Conservation (phyloP, 2,329 filamentous ascomycete genomes). For the Penicillium sp. region DNA sequence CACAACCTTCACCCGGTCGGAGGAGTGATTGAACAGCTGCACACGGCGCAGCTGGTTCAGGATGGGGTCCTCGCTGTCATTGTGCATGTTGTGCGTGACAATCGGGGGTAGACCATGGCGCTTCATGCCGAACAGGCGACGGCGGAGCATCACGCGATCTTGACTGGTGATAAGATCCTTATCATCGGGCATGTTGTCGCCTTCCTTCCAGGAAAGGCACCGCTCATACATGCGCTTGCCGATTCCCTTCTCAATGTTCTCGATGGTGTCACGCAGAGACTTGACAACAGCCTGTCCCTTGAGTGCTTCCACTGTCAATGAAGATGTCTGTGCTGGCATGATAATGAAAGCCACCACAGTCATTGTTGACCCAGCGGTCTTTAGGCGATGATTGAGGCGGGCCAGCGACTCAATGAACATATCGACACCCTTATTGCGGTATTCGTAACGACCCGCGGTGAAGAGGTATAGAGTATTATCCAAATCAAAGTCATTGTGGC, state of each 20-base stretch:
- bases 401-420: constrained; percentile 99
- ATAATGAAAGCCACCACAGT: constrained; percentile 98
- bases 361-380: constrained; percentile 78
- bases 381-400: constrained; percentile 89
- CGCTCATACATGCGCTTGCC: constrained; percentile 93
- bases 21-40: constrained; percentile 93
- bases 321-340: constrained; percentile 95
- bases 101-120: constrained; percentile 85
- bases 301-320: constrained; percentile 88
- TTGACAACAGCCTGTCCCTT: constrained; percentile 98
- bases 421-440: constrained; percentile 96
- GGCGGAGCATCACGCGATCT: constrained; percentile 87
- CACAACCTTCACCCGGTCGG: constrained; percentile 92
- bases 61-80: constrained; percentile 88
- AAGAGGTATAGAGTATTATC: constrained; percentile 98
- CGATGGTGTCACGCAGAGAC: constrained; percentile 86
- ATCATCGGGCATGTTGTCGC: constrained; percentile 88
- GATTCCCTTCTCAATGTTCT: constrained; percentile 88
- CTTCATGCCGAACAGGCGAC: constrained; percentile 96
- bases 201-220: constrained; percentile 92
- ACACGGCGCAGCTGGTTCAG: constrained; percentile 94
- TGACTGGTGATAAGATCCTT: constrained; percentile 91
- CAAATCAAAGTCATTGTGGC: constrained; percentile 93
- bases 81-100: constrained; percentile 98
- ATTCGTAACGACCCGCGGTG: constrained; percentile 95